Evolutionary conservation across 2,329 filamentous ascomycete species (phyloP).

Genomic region (Apiospora rasikravindrae): DNA sequence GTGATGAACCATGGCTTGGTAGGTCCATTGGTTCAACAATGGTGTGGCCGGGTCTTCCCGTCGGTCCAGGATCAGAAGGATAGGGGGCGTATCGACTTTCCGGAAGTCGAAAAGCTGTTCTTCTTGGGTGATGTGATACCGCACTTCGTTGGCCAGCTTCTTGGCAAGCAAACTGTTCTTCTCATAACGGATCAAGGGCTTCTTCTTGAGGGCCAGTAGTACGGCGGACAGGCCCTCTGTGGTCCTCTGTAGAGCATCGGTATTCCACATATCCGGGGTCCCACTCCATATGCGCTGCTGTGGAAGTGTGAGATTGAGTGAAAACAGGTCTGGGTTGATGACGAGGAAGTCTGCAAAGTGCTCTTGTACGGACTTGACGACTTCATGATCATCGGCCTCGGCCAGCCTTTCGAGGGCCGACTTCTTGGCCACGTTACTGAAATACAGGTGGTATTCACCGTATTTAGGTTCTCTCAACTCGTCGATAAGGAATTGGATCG

Average conservation of each 20-base stretch:
- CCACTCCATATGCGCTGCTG: constrained; percentile 80
- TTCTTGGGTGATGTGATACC: constrained; percentile 93
- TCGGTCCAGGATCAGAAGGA: constrained; percentile 87
- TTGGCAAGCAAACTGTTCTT: constrained; percentile 89
- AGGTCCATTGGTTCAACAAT: constrained; percentile 96
- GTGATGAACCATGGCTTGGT: constrained; percentile 99
- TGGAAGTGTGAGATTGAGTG: constrained; percentile 74
- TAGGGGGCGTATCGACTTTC: constrained; percentile 91
- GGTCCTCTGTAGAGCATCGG: constrained; percentile 82
- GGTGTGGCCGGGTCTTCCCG: constrained; percentile 95
- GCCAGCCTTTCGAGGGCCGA: constrained; percentile 91
- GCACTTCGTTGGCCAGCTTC: constrained; percentile 90
- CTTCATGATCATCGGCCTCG: constrained; percentile 96
- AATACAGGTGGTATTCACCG: constrained; percentile 95
- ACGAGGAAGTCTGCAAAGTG: constrained; percentile 96
- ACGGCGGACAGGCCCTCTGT: constrained; percentile 87
- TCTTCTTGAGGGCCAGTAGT: constrained; percentile 92
- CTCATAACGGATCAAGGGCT: constrained; percentile 90
- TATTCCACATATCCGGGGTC: constrained; percentile 86
- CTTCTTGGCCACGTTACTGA: constrained; percentile 97
- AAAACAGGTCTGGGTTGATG: constrained; percentile 92
- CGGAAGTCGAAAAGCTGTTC: constrained; percentile 96
- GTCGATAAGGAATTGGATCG: constrained; percentile 92
- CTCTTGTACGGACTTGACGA: constrained; percentile 92
- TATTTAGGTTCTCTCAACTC: constrained; percentile 96